A percentile compares a stretch with the other conserved stretches of the same genome.
Evolutionary conservation across 2,329 filamentous ascomycete genomes (phyloP).

Genomic region (Pseudocercospora musae): DNA sequence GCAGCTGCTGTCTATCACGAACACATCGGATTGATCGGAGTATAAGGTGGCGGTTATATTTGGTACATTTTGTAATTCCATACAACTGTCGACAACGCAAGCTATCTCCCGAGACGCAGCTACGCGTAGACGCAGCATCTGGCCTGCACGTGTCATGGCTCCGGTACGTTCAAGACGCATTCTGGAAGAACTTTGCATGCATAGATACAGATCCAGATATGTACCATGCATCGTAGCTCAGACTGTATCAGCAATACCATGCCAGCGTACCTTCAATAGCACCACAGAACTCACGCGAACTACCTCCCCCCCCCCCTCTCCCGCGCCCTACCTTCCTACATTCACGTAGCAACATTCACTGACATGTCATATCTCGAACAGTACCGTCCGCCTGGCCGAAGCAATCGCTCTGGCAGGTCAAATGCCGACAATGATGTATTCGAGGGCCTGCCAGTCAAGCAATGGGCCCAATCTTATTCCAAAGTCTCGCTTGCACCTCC

Average conservation of each 20-base stretch:
- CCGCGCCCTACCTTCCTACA: background rate
- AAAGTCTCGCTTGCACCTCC: constrained; percentile 34
- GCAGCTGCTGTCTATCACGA: too few relatives aligned
- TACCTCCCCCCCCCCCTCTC: too few relatives aligned
- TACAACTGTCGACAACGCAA: background rate
- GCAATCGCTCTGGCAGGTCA: constrained; percentile 55
- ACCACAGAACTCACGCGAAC: background rate
- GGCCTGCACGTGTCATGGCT: background rate
- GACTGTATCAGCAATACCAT: too few relatives aligned
- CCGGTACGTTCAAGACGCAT: background rate
- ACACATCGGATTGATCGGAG: too few relatives aligned
- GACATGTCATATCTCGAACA: constrained; percentile 33
- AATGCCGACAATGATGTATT: constrained; percentile 64
- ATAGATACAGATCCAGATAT: too few relatives aligned
- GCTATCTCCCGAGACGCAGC: too few relatives aligned
- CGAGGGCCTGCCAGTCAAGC: constrained; percentile 78
- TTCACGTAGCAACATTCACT: constrained; percentile 3
- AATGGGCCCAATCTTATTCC: constrained; percentile 66
- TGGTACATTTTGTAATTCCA: background rate
- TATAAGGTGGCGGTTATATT: too few relatives aligned
- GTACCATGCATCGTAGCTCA: too few relatives aligned
- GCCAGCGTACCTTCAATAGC: background rate
- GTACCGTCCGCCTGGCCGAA: constrained; percentile 57
- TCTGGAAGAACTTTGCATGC: too few relatives aligned
- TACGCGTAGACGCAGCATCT: too few relatives aligned